A percentile compares a stretch with the other conserved stretches of the same genome.
These are phyloP conservation scores for Endoconidiophora laricicola DNA, from an alignment of 2,329 filamentous ascomycete species.

Conservation along the genomic window DNA sequence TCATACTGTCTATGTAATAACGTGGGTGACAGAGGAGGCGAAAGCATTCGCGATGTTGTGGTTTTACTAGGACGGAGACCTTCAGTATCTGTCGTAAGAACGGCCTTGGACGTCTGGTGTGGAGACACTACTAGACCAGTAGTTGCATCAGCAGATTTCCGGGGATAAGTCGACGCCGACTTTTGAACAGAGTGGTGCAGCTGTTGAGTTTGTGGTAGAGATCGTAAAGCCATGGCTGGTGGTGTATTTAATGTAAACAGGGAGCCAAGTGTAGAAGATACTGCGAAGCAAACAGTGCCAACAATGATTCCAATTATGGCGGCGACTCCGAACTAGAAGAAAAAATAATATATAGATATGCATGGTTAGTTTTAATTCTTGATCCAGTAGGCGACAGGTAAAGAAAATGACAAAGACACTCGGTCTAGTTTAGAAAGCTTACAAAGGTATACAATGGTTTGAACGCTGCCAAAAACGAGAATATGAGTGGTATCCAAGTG, in stretches of 20 bases:
- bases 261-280: neutral
- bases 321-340: conserved; percentile 8
- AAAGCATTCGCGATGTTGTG: too few relatives aligned
- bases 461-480: neutral
- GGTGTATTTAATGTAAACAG: neutral
- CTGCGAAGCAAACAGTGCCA: conserved; percentile 4
- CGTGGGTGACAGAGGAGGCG: too few relatives aligned
- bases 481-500: neutral
- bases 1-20: too few relatives aligned
- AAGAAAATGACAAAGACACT: too few relatives aligned
- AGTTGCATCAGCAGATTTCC: too few relatives aligned
- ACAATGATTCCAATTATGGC: conserved; percentile 9
- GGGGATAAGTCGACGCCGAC: too few relatives aligned
- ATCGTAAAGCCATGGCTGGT: neutral
- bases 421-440: conserved; percentile 1
- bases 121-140: too few relatives aligned
- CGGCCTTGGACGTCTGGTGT: too few relatives aligned
- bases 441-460: conserved; percentile 12
- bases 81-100: too few relatives aligned
- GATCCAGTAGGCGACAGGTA: neutral
- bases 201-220: neutral
- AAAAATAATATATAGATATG: neutral
- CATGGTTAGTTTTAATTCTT: neutral
- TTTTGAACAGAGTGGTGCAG: too few relatives aligned
- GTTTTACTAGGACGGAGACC: too few relatives aligned